Percentiles rank a stretch among this genome's conserved stretches.
Conservation (phyloP, 208 protist genomes). For the Trypanosoma brucei region DNA sequence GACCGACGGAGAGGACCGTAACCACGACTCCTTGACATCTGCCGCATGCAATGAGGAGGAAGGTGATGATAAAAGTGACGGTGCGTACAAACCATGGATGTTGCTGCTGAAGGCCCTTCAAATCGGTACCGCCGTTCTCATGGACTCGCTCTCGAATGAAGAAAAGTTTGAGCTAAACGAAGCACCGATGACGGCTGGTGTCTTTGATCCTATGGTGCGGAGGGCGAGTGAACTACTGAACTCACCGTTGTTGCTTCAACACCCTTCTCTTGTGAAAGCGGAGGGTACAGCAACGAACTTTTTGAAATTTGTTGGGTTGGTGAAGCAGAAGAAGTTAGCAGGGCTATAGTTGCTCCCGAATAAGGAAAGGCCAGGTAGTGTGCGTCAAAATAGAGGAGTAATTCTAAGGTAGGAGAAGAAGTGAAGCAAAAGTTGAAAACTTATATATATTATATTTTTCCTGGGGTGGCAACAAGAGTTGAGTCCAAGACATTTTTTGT, state of each 20-base stretch:
- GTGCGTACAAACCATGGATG: conserved; percentile 12
- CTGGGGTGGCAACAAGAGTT: too few relatives aligned
- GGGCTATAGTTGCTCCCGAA: background rate
- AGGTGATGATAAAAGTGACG: conserved; percentile 3
- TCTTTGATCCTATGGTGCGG: conserved; percentile 56
- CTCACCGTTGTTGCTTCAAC: conserved; percentile 7
- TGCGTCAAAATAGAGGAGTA: too few relatives aligned
- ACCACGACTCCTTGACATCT: conserved; percentile 3
- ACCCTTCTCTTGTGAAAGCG: conserved; percentile 9
- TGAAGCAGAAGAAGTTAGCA: conserved; percentile 13
- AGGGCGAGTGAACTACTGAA: conserved; percentile 42
- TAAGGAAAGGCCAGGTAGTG: background rate
- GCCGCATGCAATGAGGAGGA: background rate
- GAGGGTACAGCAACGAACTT: conserved; percentile 5
- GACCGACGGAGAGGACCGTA: conserved; percentile 2
- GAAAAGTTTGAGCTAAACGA: background rate
- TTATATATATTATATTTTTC: too few relatives aligned
- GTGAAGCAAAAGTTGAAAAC: too few relatives aligned
- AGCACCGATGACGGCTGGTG: conserved; percentile 54
- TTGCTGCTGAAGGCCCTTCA: conserved; percentile 16
- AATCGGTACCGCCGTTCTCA: conserved; percentile 17
- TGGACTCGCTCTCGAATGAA: conserved; percentile 7
- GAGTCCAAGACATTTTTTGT: too few relatives aligned
- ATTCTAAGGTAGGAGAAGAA: too few relatives aligned
- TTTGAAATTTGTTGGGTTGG: conserved; percentile 9